A percentile compares a stretch with the other conserved stretches of the same genome.
Conservation (phyloP, 352 stramenopile genomes). For the Phytophthora fragariaefolia region DNA sequence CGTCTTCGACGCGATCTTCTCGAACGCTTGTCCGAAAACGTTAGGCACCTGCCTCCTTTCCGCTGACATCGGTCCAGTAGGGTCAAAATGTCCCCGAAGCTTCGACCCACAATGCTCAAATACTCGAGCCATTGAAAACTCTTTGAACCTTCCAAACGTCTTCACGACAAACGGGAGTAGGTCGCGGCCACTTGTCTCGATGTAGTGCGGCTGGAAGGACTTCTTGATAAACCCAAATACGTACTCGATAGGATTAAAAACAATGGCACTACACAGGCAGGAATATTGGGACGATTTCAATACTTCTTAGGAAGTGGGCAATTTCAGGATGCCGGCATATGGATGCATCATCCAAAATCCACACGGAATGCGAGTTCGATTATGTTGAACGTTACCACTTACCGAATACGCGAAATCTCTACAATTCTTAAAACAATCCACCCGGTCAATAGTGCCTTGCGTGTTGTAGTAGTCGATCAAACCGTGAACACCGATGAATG, state of each 20-base stretch:
- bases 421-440: neutral
- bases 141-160: neutral
- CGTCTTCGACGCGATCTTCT: no score
- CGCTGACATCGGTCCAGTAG: neutral
- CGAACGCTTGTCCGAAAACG: neutral
- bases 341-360: neutral
- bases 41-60: neutral
- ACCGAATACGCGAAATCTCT: neutral
- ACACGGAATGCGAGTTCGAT: neutral
- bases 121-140: neutral
- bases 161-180: neutral
- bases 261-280: no score
- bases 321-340: no score
- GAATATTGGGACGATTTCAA: no score
- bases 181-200: neutral
- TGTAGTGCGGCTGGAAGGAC: neutral
- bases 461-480: neutral
- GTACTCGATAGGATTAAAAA: neutral
- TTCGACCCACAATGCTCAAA: neutral
- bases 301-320: no score
- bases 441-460: neutral
- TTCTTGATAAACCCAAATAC: neutral
- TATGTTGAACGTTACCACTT: neutral
- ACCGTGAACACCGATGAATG: neutral
- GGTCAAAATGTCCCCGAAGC: neutral